Base-by-base conservation (phyloP, 371 early-diverging fungal species). In the Mortierella sp. region DNA sequence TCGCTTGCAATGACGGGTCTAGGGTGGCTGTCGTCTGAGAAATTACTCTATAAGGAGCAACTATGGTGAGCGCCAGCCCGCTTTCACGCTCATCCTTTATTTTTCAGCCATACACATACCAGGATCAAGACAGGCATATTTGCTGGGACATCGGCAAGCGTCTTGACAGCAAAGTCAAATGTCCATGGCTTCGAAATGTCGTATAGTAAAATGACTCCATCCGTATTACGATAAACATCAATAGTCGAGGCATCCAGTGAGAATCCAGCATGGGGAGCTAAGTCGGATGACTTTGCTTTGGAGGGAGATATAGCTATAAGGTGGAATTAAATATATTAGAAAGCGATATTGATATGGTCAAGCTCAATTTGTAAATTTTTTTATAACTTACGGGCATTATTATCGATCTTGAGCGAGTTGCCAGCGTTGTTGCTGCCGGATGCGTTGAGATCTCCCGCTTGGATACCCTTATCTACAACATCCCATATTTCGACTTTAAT, bases 401-500 rank as follows among this genome's bases (percentile, higher is more conserved):
- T 77, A 1, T 77, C 81, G 51, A 85, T 77, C 51, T 85, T 85
- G 45, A 80, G 73, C 5, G 73, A 28, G 1, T 18, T 43, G 20
- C 45, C 40, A 14, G 35, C 20, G 30, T 12, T 61, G 16, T 22
- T 47, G 12, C 49, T 18, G 28, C 54, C 61, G 10, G 64, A 37
- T 35, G 68, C 47, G 54, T 73, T 76, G 39, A 66, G 62, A 2
- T 64, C 66, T 28, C 66, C 64, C 16, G 84, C 55, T 39, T 71
- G 77, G 16, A 83, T 62, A 18, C 83, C 91, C 28, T 88, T 89
- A 73, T 92, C 92, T 3, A 92, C 91, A 0, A 92, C 90, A 83
- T 92, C 92, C 92, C 92, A 92, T 22, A 92, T 80, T 66, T 92
- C 92, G 55, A 92, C 87, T 72, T 92, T 92, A 62, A 92, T 90